These are phyloP conservation scores for Emericellopsis terricola DNA, from an alignment of 495 filamentous ascomycete species.

Conservation along the genomic window DNA sequence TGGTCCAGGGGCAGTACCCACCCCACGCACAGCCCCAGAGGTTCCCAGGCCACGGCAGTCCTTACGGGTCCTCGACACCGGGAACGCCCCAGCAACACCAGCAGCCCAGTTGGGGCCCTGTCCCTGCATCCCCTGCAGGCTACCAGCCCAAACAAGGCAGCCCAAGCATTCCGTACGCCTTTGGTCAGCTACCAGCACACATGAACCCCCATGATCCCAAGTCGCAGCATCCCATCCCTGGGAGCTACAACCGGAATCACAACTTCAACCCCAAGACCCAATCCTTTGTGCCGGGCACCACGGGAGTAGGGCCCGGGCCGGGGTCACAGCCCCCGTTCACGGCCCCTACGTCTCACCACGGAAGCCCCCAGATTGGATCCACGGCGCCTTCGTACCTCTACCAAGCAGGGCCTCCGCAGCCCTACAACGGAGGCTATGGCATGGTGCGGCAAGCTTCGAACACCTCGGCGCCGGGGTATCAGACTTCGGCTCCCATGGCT, in stretches of 20 bases:
- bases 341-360: conserved; percentile 18
- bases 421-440: conserved; percentile 21
- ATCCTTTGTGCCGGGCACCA: conserved; percentile 55
- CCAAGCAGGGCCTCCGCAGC: conserved; percentile 19
- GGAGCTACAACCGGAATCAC: conserved; percentile 55
- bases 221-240: conserved; percentile 59
- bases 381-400: conserved; percentile 23
- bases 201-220: conserved; percentile 45
- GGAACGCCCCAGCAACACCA: conserved; percentile 7
- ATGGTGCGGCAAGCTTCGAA: conserved; percentile 37
- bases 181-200: conserved; percentile 58
- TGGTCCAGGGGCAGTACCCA: no score
- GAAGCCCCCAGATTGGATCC: conserved; percentile 26
- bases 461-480: conserved; percentile 29
- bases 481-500: conserved; percentile 6
- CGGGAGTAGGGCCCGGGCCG: conserved; percentile 24
- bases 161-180: conserved; percentile 51
- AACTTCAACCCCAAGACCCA: conserved; percentile 88
- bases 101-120: conserved; percentile 6
- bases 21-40: conserved; percentile 12
- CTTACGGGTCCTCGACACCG: conserved; percentile 11
- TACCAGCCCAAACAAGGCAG: no score
- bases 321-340: conserved; percentile 13
- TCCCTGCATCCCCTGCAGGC: conserved; percentile 11
- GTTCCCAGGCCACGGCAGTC: conserved; percentile 5